A percentile compares a stretch with the other conserved stretches of the same genome.
These are phyloP conservation scores for Aurantiochytrium sp. DNA, from an alignment of 108 stramenopile species.

Conservation along the genomic window DNA sequence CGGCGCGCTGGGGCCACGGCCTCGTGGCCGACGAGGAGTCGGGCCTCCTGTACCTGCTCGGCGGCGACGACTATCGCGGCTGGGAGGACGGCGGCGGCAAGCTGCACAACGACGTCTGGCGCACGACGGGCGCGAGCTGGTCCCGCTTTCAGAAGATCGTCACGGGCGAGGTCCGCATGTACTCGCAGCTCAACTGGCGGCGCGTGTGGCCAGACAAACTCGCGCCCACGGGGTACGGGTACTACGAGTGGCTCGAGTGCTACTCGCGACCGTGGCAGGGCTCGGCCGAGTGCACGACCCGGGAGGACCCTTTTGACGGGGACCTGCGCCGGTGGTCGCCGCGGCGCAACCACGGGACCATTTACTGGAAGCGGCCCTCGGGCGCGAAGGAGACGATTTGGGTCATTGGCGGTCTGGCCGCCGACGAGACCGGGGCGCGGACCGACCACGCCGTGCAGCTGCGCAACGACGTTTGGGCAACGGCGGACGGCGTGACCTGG, in stretches of 20 bases:
- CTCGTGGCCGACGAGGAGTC: not conserved
- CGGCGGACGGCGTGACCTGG: slow-evolving; percentile 44
- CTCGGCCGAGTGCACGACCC: not conserved
- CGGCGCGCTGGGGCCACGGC: slow-evolving; percentile 7
- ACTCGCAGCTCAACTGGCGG: slow-evolving; percentile 14
- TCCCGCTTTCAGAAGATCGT: not conserved
- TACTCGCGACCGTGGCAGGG: not conserved
- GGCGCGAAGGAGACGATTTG: not conserved
- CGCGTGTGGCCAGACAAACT: slow-evolving; percentile 27
- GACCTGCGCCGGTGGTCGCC: slow-evolving; percentile 7
- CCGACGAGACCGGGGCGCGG: not conserved
- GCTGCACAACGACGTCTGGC: slow-evolving; percentile 16
- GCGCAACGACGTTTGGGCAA: slow-evolving; percentile 52
- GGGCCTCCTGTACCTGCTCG: not conserved
- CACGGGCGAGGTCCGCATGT: not conserved
- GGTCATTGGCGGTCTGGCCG: slow-evolving; percentile 12
- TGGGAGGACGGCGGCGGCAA: not conserved
- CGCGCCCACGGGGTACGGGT: not conserved
- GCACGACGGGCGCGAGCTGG: slow-evolving; percentile 3
- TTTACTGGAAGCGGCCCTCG: not conserved
- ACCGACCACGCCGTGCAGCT: not conserved
- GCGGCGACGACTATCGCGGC: slow-evolving; percentile 7
- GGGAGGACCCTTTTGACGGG: slow-evolving; percentile 1
- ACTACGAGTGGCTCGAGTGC: slow-evolving; percentile 14
- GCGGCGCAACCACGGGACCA: not conserved